Percentiles rank a stretch among this genome's conserved stretches.
phyloP scores from a whole-genome alignment of 2,329 filamentous ascomycete species.

The Stromatinia cepivora region DNA sequence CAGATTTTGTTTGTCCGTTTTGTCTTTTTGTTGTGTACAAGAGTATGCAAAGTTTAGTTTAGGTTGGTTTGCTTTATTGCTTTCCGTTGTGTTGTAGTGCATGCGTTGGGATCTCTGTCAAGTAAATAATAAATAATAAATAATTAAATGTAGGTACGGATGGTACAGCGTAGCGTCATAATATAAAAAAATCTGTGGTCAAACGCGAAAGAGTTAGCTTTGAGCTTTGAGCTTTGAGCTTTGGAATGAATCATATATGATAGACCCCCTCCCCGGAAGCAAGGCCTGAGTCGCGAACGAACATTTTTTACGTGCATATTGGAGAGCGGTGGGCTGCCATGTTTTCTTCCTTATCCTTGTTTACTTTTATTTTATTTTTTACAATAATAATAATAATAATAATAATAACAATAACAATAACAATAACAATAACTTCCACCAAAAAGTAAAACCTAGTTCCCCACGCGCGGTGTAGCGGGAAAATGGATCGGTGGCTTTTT shows the following conservation, averaged over 20 bases:
- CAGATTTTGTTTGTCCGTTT: background rate
- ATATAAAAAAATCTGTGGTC: constrained; percentile 6
- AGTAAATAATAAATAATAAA: background rate
- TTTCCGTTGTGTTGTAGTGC: constrained; percentile 10
- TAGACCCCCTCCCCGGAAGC: constrained; percentile 10
- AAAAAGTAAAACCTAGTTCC: background rate
- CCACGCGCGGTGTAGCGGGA: constrained; percentile 20
- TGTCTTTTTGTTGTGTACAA: constrained; percentile 5
- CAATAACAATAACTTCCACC: too few species aligned
- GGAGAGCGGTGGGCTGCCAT: constrained; percentile 20
- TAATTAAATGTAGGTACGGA: constrained; percentile 10
- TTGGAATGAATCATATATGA: constrained; percentile 23
- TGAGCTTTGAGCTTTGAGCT: background rate
- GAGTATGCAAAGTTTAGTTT: background rate
- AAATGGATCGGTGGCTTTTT: constrained; percentile 2
- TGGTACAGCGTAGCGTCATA: background rate
- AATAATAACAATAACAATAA: too few species aligned
- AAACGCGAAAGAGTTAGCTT: background rate
- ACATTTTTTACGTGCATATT: constrained; percentile 14
- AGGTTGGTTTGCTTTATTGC: constrained; percentile 5
- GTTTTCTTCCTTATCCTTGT: background rate
- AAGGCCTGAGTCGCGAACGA: constrained; percentile 21
- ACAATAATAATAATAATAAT: too few species aligned
- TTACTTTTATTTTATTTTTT: background rate
- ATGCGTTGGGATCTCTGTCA: constrained; percentile 17